Base-by-base conservation (phyloP, 2,329 filamentous ascomycete genomes). In the Myriosclerotinia duriaeana region DNA sequence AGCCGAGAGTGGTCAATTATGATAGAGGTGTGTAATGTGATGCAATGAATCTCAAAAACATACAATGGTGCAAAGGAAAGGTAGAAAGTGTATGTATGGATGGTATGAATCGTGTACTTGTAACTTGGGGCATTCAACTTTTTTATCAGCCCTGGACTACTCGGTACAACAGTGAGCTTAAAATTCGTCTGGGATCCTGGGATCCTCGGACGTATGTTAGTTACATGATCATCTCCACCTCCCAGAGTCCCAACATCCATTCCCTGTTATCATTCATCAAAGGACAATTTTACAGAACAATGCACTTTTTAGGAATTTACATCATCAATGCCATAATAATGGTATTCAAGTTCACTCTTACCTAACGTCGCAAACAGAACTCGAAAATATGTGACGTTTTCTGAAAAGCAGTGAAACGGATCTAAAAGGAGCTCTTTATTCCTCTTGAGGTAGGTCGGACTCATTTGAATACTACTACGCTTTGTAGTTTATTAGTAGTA, bases 71-170 rank as follows among this genome's bases (percentile, higher is more conserved):
- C 9, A 46, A 61, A 38, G 34, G 5, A 50, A 38, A 61, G 11
- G 46, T 60, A 26, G 30, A 50, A 50, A 14, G 20, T 26, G 20
- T 20, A 38, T 26, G 26, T 26, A 26, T 40, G 38, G n/a, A n/a
- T n/a, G 42, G n/a, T 22, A 60, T 48, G 26, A 58, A 59, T 38
- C 14, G 20, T 22, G n/a, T 38, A 38, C 20, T 60, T n/a, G n/a
- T n/a, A n/a, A n/a, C n/a, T n/a, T 60, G 56, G 55, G 40, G 5
- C 26, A 34, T n/a, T 34, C 55, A 59, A 59, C 55, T 59, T 59
- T 58, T 59, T n/a, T 15, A 60, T 60, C 42, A 48, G 34, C 46
- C 44, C 44, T 26, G 58, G 22, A 38, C 20, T 11, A 38, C n/a
- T 38, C 44, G 44, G 58, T 60, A 60, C 30, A 14, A 20, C 58